Evolutionary conservation across 2,329 filamentous ascomycete genomes (phyloP).

Genomic region (Botryotinia narcissicola): DNA sequence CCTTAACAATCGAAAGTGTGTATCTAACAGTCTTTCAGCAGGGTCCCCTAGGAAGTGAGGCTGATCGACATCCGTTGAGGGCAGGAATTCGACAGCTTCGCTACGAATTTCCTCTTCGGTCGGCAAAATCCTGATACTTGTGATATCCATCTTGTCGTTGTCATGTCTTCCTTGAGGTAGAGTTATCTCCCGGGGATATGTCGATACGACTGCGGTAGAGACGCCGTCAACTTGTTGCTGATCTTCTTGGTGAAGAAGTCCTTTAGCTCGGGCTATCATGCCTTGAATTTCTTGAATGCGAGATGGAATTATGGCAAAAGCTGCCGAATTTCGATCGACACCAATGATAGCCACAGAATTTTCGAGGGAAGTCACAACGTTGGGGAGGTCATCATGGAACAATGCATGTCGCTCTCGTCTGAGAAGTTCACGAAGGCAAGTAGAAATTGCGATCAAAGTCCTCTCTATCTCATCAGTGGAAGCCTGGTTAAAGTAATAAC

Average conservation of each 20-base stretch:
- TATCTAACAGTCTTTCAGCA: not conserved
- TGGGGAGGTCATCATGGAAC: conserved; percentile 7
- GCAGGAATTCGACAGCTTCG: conserved; percentile 28
- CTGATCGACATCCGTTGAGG: conserved; percentile 22
- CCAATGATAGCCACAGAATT: not conserved
- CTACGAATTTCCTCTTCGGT: conserved; percentile 37
- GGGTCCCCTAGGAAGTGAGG: not conserved
- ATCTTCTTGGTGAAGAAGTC: not conserved
- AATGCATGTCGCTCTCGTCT: conserved; percentile 9
- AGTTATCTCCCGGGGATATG: conserved; percentile 13
- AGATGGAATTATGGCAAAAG: not conserved
- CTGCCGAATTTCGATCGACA: not conserved
- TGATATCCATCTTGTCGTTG: conserved; percentile 34
- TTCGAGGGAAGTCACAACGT: not conserved
- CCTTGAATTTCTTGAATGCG: not conserved
- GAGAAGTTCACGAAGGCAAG: conserved; percentile 12
- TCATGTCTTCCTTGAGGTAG: conserved; percentile 1
- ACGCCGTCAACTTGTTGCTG: not conserved
- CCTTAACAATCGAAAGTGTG: conserved; percentile 35
- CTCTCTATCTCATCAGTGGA: not conserved
- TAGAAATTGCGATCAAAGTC: not conserved
- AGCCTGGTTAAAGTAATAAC: not conserved
- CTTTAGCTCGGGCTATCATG: conserved; percentile 8
- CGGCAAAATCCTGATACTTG: conserved; percentile 38
- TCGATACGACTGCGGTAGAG: conserved; percentile 8